Evolutionary conservation across 163 green algal species (phyloP).

Genomic region (Scenedesmus sp.): DNA sequence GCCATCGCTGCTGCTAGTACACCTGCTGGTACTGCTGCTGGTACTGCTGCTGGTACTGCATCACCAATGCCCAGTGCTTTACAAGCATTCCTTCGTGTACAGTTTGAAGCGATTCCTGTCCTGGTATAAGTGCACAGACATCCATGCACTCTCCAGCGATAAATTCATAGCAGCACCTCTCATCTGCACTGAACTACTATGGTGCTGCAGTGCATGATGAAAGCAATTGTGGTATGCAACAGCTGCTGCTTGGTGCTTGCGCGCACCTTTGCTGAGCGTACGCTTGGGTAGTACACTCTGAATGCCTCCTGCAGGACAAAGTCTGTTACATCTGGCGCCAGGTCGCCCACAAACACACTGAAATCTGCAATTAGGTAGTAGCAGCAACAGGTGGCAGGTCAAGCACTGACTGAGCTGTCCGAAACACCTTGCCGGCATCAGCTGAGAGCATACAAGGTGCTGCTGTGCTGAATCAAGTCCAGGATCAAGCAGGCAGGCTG

Average conservation of each 20-base stretch:
- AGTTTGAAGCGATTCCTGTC: no score
- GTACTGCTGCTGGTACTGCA: neutral
- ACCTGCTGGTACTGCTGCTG: neutral
- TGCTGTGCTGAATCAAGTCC: neutral
- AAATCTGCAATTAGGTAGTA: constrained; percentile 55
- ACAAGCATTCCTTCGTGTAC: no score
- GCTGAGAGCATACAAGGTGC: neutral
- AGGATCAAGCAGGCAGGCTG: neutral
- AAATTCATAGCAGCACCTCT: no score
- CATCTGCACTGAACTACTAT: neutral
- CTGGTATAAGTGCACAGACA: neutral
- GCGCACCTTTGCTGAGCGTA: constrained; percentile 85
- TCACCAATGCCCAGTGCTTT: neutral
- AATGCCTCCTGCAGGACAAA: constrained; percentile 92
- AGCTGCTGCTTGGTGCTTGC: neutral
- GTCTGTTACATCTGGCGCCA: constrained; percentile 93
- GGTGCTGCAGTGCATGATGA: neutral
- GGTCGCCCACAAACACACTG: constrained; percentile 88
- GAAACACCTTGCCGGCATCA: neutral
- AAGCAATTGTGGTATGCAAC: neutral
- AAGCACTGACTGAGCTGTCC: neutral
- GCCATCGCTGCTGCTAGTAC: neutral
- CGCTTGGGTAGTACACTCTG: constrained; percentile 85
- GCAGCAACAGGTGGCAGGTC: neutral
- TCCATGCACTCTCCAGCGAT: neutral